A percentile compares a stretch with the other conserved stretches of the same genome.
phyloP scores from a whole-genome alignment of 495 filamentous ascomycete species.

The Xylaria castorea region DNA sequence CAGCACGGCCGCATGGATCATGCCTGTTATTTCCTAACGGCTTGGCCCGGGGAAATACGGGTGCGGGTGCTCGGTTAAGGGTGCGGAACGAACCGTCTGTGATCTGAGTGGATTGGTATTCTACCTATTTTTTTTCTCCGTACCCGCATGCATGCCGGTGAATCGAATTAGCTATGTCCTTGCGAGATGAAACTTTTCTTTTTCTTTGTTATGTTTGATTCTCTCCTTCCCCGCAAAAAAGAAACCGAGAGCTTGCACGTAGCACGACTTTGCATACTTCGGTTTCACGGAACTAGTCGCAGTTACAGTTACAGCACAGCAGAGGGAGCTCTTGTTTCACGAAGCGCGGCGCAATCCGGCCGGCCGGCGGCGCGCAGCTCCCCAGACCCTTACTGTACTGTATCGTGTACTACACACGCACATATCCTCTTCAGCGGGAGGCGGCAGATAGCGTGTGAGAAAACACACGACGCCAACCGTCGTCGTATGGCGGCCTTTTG shows the following conservation, averaged over 20 bases:
- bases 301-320: neutral
- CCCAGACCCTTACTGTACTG: constrained; percentile 5
- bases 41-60: constrained; percentile 29
- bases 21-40: constrained; percentile 11
- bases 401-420: neutral
- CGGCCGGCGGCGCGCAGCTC: constrained; percentile 14
- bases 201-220: neutral
- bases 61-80: neutral
- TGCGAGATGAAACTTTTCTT: neutral
- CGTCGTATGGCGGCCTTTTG: neutral
- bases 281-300: constrained; percentile 9
- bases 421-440: neutral
- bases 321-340: constrained; percentile 17
- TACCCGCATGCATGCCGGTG: constrained; percentile 6
- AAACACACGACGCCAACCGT: neutral
- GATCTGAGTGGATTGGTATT: neutral
- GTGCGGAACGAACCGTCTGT: constrained; percentile 23
- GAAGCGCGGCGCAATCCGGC: constrained; percentile 26
- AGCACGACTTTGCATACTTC: constrained; percentile 12
- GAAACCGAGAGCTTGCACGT: neutral
- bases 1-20: constrained; percentile 10
- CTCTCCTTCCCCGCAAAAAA: constrained; percentile 5
- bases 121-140: neutral
- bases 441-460: neutral
- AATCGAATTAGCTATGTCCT: constrained; percentile 13